A percentile compares a stretch with the other conserved stretches of the same genome.
Conservation (phyloP, 345 rosid species). For the Euphorbia peplus region DNA sequence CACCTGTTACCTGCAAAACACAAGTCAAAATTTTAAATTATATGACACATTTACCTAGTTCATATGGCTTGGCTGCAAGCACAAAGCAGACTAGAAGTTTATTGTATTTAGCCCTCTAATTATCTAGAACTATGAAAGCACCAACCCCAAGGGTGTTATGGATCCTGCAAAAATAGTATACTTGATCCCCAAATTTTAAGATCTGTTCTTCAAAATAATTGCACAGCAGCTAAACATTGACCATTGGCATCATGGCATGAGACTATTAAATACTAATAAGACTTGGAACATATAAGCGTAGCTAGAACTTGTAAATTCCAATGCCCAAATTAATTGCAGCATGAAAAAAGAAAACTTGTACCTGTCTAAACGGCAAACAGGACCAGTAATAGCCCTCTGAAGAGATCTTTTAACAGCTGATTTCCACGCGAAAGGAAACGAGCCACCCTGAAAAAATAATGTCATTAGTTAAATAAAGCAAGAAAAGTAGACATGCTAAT, state of each 20-base stretch:
- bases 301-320: too few species aligned
- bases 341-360: too few species aligned
- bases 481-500: constrained; percentile 15
- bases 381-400: constrained; percentile 50
- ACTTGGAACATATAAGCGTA: neutral
- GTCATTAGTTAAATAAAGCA: constrained; percentile 19
- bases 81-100: neutral
- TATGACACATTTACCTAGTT: too few species aligned
- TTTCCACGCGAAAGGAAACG: constrained; percentile 96
- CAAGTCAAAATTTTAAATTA: too few species aligned
- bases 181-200: neutral
- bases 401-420: constrained; percentile 81
- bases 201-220: neutral
- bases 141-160: neutral
- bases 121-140: neutral
- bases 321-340: too few species aligned
- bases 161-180: neutral
- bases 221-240: neutral
- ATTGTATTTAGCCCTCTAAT: neutral
- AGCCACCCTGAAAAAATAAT: constrained; percentile 70
- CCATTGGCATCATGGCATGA: neutral
- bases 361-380: constrained; percentile 79
- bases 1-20: too few species aligned
- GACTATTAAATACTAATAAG: neutral
- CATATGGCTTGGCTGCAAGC: too few species aligned